These are phyloP conservation scores for Camelina hispida DNA, from an alignment of 345 rosid genomes.

Conservation along the genomic window DNA sequence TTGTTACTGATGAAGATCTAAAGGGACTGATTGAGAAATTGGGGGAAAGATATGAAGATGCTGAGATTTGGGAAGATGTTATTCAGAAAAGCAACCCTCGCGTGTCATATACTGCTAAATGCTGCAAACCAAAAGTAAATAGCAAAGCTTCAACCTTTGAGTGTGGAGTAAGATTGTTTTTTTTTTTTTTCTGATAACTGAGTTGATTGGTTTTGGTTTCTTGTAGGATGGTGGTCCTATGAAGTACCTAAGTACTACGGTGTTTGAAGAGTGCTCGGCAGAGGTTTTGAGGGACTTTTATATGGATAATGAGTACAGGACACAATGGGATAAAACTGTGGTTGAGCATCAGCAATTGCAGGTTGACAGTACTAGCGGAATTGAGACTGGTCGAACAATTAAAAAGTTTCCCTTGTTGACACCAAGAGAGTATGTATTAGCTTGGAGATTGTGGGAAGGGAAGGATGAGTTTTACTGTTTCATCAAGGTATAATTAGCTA, in stretches of 20 bases:
- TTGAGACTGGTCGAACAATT: slow-evolving; percentile 76
- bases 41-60: slow-evolving; percentile 44
- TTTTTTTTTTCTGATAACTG: slow-evolving; percentile 12
- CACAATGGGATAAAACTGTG: slow-evolving; percentile 85
- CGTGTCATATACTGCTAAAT: slow-evolving; percentile 65
- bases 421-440: slow-evolving; percentile 80
- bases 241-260: slow-evolving; percentile 74
- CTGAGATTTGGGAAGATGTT: slow-evolving; percentile 69
- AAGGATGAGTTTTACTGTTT: slow-evolving; percentile 81
- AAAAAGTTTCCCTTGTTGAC: slow-evolving; percentile 90
- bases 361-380: slow-evolving; percentile 58
- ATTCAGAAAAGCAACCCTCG: slow-evolving; percentile 57
- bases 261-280: slow-evolving; percentile 74
- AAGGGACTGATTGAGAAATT: slow-evolving; percentile 62
- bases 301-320: slow-evolving; percentile 85
- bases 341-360: slow-evolving; percentile 71
- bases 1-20: slow-evolving; percentile 71
- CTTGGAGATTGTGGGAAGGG: slow-evolving; percentile 95
- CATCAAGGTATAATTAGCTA: slow-evolving; percentile 58
- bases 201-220: background rate
- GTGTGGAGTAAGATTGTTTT: slow-evolving; percentile 12
- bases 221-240: slow-evolving; percentile 81
- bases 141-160: slow-evolving; percentile 2
- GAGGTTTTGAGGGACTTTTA: slow-evolving; percentile 76
- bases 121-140: slow-evolving; percentile 72